These are phyloP conservation scores for Mrakia gelida DNA, from an alignment of 768 basidiomycete species.

Conservation along the genomic window DNA sequence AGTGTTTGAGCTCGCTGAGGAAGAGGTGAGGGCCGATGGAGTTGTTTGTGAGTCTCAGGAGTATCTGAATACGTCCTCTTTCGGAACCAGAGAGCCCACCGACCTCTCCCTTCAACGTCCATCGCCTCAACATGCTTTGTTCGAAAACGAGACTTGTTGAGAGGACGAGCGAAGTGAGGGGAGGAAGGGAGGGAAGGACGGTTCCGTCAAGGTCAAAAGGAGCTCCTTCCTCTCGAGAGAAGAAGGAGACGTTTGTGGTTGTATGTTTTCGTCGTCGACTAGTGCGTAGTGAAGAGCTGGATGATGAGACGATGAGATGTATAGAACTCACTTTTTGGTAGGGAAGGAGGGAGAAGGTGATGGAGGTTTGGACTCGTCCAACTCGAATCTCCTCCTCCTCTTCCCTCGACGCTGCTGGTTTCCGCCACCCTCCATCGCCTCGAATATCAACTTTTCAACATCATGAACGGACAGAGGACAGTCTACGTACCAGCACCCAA, in stretches of 20 bases:
- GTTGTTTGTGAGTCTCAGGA: slow-evolving; percentile 14
- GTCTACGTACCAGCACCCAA: slow-evolving; percentile 2
- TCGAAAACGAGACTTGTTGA: neutral
- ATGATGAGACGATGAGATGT: neutral
- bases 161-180: neutral
- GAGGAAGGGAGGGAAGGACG: neutral
- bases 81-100: neutral
- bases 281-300: neutral
- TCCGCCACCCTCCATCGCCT: neutral
- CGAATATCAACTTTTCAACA: neutral
- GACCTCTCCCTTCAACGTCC: neutral
- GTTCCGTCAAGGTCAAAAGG: slow-evolving; percentile 7
- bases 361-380: neutral
- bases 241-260: neutral
- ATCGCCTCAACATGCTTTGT: no score
- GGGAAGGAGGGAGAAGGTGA: neutral
- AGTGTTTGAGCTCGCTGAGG: neutral
- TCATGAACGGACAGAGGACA: slow-evolving; percentile 5
- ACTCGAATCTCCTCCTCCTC: neutral
- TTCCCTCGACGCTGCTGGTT: neutral
- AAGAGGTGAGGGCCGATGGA: neutral
- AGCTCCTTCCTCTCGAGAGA: neutral
- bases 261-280: slow-evolving; percentile 18
- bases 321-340: neutral
- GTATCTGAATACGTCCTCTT: slow-evolving; percentile 32